Base-by-base conservation (phyloP, 2,329 filamentous ascomycete genomes). In the Pezicula rhizophila region DNA sequence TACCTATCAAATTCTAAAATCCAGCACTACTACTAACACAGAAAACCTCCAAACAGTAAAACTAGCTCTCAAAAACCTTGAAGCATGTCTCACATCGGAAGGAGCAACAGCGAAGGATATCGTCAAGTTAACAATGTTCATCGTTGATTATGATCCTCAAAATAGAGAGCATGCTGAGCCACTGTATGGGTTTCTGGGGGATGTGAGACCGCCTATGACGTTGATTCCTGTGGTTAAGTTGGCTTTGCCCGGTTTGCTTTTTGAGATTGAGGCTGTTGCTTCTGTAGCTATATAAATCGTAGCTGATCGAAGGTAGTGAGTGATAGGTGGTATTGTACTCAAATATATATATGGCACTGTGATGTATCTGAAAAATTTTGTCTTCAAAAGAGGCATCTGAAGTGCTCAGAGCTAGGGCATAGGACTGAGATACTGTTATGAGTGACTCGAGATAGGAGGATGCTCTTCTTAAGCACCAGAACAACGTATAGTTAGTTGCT, bases 191-290 rank as follows among this genome's bases (percentile, higher is more conserved):
- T 45, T 45, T 25, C 18, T 45, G 15, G 33, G 28, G 2, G 42
- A 45, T 26, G 25, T 15, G 12, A 42, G 23, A 15, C 40, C 33
- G 33, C 42, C 42, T 11, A 25, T 26, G 4, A 45, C 42, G 26
- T 11, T 45, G 33, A 23, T 45, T 20, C 42, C 42, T 17, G 42
- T 45, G 8, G 15, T 18, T 11, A 34, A 31, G 10, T 15, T 45
- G 42, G 42, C 42, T 7, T 25, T 45, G 33, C 42, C 42, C 4
- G 42, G 33, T 8, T 25, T 45, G 26, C 33, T 45, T 15, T 34
- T 45, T 14, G 42, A 45, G 42, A 35, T 45, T 11, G 33, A 45
- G 26, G 42, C 33, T 11, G 42, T 45, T 35, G 42, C 42, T 42
- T 25, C n/a, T 26, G 20, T 31, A 23, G 10, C 40, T 6, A 25